Evolutionary conservation across 192 early-diverging fungal genomes (phyloP).

Genomic region (Umbelopsis ramanniana): DNA sequence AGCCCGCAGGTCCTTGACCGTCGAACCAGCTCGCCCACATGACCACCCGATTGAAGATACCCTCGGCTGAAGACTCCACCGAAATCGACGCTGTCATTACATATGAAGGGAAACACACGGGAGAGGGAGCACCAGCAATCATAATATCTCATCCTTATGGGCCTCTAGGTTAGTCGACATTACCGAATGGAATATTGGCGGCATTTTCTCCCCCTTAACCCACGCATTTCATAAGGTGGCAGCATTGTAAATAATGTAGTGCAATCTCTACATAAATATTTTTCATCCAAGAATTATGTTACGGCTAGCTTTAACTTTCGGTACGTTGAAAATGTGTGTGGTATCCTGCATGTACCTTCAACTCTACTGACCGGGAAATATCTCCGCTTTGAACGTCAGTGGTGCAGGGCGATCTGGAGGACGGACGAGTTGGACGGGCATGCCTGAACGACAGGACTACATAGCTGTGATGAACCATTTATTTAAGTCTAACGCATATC

Average conservation of each 20-base stretch:
- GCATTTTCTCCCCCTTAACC: too few relatives aligned
- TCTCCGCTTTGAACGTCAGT: background rate
- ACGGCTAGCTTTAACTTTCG: conserved; percentile 27
- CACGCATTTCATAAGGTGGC: conserved; percentile 6
- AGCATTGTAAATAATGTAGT: conserved; percentile 34
- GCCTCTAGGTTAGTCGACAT: conserved; percentile 24
- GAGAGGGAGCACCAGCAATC: conserved; percentile 8
- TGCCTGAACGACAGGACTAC: conserved; percentile 34
- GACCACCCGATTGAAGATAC: conserved; percentile 1
- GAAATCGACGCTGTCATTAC: conserved; percentile 2
- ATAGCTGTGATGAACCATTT: conserved; percentile 22
- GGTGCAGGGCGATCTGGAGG: conserved; percentile 29
- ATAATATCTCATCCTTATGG: conserved; percentile 36
- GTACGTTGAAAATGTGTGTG: conserved; percentile 4
- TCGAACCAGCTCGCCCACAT: background rate
- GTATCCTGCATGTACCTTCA: background rate
- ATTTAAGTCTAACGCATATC: background rate
- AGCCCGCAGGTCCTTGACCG: background rate
- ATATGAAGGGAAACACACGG: background rate
- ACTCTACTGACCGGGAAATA: background rate
- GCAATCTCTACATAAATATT: conserved; percentile 18
- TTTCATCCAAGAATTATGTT: conserved; percentile 23
- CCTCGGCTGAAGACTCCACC: background rate
- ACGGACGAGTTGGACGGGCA: conserved; percentile 34
- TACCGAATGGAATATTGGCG: background rate